Evolutionary conservation across 2,329 filamentous ascomycete genomes (phyloP).

Genomic region (Pochonia chlamydosporia): DNA sequence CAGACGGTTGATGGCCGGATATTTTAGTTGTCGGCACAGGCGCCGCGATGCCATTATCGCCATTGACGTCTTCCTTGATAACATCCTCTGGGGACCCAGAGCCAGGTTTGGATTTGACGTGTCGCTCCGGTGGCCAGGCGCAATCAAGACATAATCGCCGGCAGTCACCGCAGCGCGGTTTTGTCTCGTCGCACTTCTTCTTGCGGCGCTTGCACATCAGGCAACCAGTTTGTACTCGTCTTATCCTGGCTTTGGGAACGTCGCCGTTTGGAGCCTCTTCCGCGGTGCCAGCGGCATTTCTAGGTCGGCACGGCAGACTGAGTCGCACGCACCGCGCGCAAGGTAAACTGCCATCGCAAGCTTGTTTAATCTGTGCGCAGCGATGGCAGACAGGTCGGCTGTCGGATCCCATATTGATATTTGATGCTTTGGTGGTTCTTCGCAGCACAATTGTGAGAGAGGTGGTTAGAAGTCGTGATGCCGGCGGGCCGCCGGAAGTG

Average conservation of each 20-base stretch:
- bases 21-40: not conserved
- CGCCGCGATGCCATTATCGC: not conserved
- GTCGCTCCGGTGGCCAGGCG: conserved; percentile 21
- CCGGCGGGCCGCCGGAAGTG: not conserved
- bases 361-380: conserved; percentile 31
- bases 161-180: conserved; percentile 35
- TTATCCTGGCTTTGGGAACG: conserved; percentile 26
- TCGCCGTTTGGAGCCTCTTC: conserved; percentile 11
- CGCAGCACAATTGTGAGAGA: not conserved
- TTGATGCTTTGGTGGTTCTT: not conserved
- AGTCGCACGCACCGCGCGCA: conserved; percentile 27
- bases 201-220: conserved; percentile 39
- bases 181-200: conserved; percentile 42
- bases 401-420: conserved; percentile 20
- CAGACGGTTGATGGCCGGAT: not conserved
- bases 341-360: conserved; percentile 26
- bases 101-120: conserved; percentile 11
- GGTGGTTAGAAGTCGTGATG: not conserved
- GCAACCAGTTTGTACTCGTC: conserved; percentile 33
- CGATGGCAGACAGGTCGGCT: conserved; percentile 25
- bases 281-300: conserved; percentile 13
- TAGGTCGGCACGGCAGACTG: conserved; percentile 24
- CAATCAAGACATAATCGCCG: conserved; percentile 28
- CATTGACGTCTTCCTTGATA: conserved; percentile 1
- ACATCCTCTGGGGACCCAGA: conserved; percentile 7